Evolutionary conservation across 108 stramenopile genomes (phyloP), one percentile per base, ranked within the genome.

Genomic region (Skeletonema marinoi): DNA sequence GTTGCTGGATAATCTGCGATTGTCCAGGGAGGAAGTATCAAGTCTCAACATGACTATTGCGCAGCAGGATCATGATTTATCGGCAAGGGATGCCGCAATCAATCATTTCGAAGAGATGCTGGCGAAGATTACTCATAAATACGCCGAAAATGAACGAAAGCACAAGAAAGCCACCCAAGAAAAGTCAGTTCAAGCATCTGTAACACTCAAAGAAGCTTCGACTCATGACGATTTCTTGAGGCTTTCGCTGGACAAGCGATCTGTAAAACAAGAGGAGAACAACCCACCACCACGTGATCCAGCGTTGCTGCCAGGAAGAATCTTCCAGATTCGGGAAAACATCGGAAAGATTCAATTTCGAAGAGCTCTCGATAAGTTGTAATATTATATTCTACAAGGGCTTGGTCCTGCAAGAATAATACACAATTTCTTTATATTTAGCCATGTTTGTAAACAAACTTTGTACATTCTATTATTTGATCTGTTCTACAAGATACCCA

Each of bases 231-330:
- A 83, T 48, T 83, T 83, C 35, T 65, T 83, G 75, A 63, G 46
- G 38, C 21, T 66, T 1, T 48, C 13, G 36, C n/a, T 19, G 46
- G 10, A 48, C 25, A 30, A 35, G 60, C 60, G 4, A 4, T 32
- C 62, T 6, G 1, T 25, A 36, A 30, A 41, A 19, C 33, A 58
- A 21, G 63, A 44, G n/a, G 63, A 46, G 10, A 54, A 69, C 44
- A 36, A 41, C 42, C 61, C 25, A 7, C 61, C 25, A 7, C 13
- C 44, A 42, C 35, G 36, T 65, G 74, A 75, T 44, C 14, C 14
- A 9, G 71, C 68, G 9, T 61, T 83, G 8, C 14, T 83, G 58
- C 82, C 77, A 39, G 82, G 82, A 51, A 73, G 82, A 61, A 78
- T 83, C n/a, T 65, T 73, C 30, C 54, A 56, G 54, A 51, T 51